These are phyloP conservation scores for Sugiyamaella castrensis DNA, from an alignment of 1,139 yeast species.

Conservation along the genomic window DNA sequence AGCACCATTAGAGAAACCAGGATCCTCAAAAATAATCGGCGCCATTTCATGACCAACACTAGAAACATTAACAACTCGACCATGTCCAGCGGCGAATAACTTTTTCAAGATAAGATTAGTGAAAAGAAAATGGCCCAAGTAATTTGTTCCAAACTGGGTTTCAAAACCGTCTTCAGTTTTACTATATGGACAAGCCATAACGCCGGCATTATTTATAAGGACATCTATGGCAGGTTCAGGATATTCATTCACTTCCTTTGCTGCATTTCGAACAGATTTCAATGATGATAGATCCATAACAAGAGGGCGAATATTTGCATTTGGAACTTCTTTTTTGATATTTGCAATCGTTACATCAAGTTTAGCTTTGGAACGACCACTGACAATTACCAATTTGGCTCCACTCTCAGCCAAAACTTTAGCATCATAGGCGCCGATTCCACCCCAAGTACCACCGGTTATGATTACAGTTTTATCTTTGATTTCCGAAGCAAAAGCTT, in stretches of 20 bases:
- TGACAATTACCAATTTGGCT: slow-evolving; percentile 35
- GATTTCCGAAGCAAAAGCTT: slow-evolving; percentile 19
- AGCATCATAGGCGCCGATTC: slow-evolving; percentile 28
- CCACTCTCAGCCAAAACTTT: slow-evolving; percentile 33
- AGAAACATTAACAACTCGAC: slow-evolving; percentile 63
- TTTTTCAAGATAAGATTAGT: slow-evolving; percentile 48
- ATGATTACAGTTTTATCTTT: slow-evolving; percentile 34
- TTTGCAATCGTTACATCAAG: slow-evolving; percentile 20
- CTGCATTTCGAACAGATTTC: slow-evolving; percentile 13
- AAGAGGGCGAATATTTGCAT: slow-evolving; percentile 9
- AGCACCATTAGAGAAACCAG: slow-evolving; percentile 18
- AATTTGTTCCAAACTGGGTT: slow-evolving; percentile 69
- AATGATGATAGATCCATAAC: slow-evolving; percentile 13
- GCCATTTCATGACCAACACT: slow-evolving; percentile 56
- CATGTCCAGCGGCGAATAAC: slow-evolving; percentile 51
- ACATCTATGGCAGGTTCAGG: slow-evolving; percentile 28
- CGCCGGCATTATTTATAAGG: slow-evolving; percentile 71
- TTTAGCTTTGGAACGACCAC: slow-evolving; percentile 28
- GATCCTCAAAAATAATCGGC: slow-evolving; percentile 31
- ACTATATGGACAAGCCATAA: slow-evolving; percentile 66
- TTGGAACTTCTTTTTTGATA: slow-evolving; percentile 14
- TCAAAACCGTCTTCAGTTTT: slow-evolving; percentile 67
- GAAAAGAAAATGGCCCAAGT: slow-evolving; percentile 58
- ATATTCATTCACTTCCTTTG: slow-evolving; percentile 10
- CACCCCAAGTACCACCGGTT: slow-evolving; percentile 30